A percentile compares a stretch with the other conserved stretches of the same genome.
These are phyloP conservation scores for Andrographis paniculata DNA, from an alignment of 305 asterid genomes.

Conservation along the genomic window DNA sequence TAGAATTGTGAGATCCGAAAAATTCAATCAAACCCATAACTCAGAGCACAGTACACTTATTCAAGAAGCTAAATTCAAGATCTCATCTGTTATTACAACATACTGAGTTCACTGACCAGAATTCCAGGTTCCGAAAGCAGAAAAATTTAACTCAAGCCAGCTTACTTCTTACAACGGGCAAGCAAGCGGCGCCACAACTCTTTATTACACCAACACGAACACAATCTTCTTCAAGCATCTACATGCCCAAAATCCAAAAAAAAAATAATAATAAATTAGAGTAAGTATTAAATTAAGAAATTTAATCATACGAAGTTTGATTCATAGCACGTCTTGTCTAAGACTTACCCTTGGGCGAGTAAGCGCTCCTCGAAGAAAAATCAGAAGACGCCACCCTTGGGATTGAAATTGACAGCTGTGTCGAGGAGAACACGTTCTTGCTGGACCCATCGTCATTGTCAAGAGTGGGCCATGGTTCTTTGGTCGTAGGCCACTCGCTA, in stretches of 20 bases:
- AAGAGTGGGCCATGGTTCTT: conserved; percentile 60
- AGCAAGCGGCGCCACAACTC: too few relatives aligned
- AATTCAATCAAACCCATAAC: not conserved
- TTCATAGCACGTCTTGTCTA: not conserved
- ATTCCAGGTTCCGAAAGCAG: too few relatives aligned
- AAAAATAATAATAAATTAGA: too few relatives aligned
- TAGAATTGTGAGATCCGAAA: too few relatives aligned
- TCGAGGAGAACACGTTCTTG: conserved; percentile 39
- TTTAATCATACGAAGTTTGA: not conserved
- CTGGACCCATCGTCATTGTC: conserved; percentile 35
- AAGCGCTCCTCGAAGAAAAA: conserved; percentile 37
- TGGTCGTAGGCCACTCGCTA: conserved; percentile 58
- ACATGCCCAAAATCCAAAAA: too few relatives aligned
- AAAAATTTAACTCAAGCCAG: too few relatives aligned
- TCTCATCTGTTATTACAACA: not conserved
- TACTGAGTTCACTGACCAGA: too few relatives aligned
- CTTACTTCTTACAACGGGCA: too few relatives aligned
- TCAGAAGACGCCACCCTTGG: conserved; percentile 47
- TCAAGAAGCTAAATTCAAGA: not conserved
- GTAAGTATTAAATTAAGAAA: too few relatives aligned
- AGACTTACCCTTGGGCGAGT: conserved; percentile 48
- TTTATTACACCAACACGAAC: too few relatives aligned
- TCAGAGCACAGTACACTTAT: not conserved
- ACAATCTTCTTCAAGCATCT: too few relatives aligned
- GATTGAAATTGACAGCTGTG: conserved; percentile 73